These are phyloP conservation scores for Botrytis deweyae DNA, from an alignment of 2,329 filamentous ascomycete species.

Conservation along the genomic window DNA sequence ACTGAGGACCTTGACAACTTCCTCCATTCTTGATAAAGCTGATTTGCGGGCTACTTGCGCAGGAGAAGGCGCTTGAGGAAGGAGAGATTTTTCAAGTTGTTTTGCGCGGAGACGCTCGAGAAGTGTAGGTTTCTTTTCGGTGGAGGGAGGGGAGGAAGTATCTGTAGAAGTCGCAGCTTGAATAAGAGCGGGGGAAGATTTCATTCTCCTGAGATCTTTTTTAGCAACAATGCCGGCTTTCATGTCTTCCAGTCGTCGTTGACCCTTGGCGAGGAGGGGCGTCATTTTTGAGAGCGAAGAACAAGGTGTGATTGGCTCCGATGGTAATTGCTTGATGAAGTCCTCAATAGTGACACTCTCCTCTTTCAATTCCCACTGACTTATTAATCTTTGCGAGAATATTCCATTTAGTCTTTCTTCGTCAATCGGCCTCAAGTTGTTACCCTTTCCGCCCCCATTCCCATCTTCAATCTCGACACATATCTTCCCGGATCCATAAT, in stretches of 20 bases:
- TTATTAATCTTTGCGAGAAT: constrained; percentile 54
- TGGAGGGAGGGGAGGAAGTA: constrained; percentile 25
- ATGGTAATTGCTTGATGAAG: constrained; percentile 58
- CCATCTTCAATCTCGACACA: constrained; percentile 54
- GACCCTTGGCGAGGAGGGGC: constrained; percentile 62
- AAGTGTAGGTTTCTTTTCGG: constrained; percentile 59
- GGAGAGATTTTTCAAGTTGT: constrained; percentile 52
- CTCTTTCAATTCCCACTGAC: constrained; percentile 43
- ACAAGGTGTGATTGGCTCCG: constrained; percentile 53
- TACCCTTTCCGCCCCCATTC: constrained; percentile 25
- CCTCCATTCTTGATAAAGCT: constrained; percentile 66
- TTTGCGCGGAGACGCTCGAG: constrained; percentile 76
- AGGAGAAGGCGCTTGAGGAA: constrained; percentile 48
- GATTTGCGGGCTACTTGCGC: constrained; percentile 60
- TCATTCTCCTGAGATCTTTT: constrained; percentile 47
- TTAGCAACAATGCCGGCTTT: constrained; percentile 59
- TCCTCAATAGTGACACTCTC: constrained; percentile 21
- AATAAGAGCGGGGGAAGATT: constrained; percentile 27
- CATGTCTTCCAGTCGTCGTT: constrained; percentile 66
- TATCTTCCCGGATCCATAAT: constrained; percentile 55
- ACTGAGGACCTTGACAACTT: constrained; percentile 66
- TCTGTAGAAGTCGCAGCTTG: not conserved
- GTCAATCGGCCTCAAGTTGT: constrained; percentile 45
- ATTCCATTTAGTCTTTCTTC: constrained; percentile 53
- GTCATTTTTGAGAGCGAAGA: constrained; percentile 53